Base-by-base conservation (phyloP, 108 stramenopile species). In the Skeletonema costatum region DNA sequence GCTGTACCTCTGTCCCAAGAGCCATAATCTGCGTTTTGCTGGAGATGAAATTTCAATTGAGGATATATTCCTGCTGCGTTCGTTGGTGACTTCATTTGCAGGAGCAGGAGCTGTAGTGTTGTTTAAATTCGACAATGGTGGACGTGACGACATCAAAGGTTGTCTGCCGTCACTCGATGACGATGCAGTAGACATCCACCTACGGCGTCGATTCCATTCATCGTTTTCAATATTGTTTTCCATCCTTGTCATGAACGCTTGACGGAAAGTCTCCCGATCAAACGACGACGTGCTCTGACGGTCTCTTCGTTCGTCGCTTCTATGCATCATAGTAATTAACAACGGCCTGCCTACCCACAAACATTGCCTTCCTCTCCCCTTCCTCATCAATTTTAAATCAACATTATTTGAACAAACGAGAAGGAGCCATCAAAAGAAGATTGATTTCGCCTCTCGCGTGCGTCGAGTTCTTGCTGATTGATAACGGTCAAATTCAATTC, bases 21-120 rank as follows among this genome's bases (percentile, higher is more conserved):
- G 53, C 53, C 53, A 56, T 25, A 56, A 7, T 21, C 8, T 56
- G 2, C 21, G 53, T n/a, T 56, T 56, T 1, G 53, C 53, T 25
- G 25, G 53, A 56, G 53, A 56, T 25, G 53, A 56, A 29, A 56
- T 46, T 46, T 46, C 44, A 46, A 46, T 56, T 56, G 53, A 56
- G 21, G 53, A n/a, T 8, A 56, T 56, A 5, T 25, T 56, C 8
- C 53, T 56, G 53, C 21, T 9, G 44, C 44, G 44, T 46, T 46
- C 16, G 16, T 46, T 46, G 44, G 14, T n/a, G 5, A 46, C 3
- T 0, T 2, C 44, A 12, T 46, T 46, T 56, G n/a, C 50, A 51
- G 17, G 17, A 51, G n/a, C n/a, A 19, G 53, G 9, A 2, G 25
- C 2, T 56, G 53, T 10, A 5, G 16, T 19, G n/a, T 29, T 56